A percentile compares a stretch with the other conserved stretches of the same genome.
Evolutionary conservation across 2,329 filamentous ascomycete genomes (phyloP).

Genomic region (Colletotrichum sp.): DNA sequence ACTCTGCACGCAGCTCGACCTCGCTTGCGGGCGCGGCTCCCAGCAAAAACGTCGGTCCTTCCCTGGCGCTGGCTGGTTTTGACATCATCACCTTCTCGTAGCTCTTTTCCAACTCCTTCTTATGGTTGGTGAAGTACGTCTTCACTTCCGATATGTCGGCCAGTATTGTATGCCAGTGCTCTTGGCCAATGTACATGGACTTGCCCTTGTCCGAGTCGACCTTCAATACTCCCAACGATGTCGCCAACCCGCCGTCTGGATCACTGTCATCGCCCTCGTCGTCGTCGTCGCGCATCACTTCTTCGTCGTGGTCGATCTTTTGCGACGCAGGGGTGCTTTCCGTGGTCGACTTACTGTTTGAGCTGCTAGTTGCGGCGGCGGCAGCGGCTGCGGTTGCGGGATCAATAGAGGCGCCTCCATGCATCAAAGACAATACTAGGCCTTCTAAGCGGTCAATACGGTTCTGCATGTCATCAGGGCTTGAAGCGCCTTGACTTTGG

Average conservation of each 20-base stretch:
- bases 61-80: slow-evolving; percentile 63
- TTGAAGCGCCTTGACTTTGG: slow-evolving; percentile 63
- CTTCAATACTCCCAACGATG: slow-evolving; percentile 81
- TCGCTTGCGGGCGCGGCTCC: slow-evolving; percentile 75
- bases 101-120: slow-evolving; percentile 86
- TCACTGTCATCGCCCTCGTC: slow-evolving; percentile 68
- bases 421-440: slow-evolving; percentile 92
- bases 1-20: slow-evolving; percentile 76
- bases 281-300: slow-evolving; percentile 54
- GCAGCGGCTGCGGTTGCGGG: slow-evolving; percentile 38
- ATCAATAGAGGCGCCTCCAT: slow-evolving; percentile 70
- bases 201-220: slow-evolving; percentile 80
- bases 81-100: slow-evolving; percentile 76
- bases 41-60: slow-evolving; percentile 80
- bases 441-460: slow-evolving; percentile 95
- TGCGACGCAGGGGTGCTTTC: slow-evolving; percentile 48
- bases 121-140: slow-evolving; percentile 84
- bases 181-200: slow-evolving; percentile 81
- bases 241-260: slow-evolving; percentile 70
- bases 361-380: slow-evolving; percentile 26
- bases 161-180: slow-evolving; percentile 83
- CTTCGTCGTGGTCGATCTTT: slow-evolving; percentile 61
- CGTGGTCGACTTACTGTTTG: slow-evolving; percentile 34
- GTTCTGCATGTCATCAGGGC: slow-evolving; percentile 96
- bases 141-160: slow-evolving; percentile 91